Conservation (phyloP, 345 rosid species). For the Hirschfeldia incana region DNA sequence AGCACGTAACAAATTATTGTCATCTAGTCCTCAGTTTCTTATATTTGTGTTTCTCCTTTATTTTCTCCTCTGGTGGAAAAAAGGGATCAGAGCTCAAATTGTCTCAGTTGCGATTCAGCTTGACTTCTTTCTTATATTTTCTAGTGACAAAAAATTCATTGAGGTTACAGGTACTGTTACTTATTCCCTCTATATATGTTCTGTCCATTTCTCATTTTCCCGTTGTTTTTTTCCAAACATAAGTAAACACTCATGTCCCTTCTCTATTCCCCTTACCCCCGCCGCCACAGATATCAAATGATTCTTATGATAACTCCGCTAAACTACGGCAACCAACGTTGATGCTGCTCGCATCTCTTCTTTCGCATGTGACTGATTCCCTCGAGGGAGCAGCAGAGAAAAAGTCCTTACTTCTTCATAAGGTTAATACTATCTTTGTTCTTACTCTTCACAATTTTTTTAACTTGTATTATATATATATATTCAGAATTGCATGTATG, state of each 20-base stretch:
- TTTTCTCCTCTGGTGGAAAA: conserved; percentile 29
- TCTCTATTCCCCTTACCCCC: not conserved
- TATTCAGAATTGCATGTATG: not conserved
- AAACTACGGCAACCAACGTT: conserved; percentile 73
- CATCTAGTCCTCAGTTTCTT: conserved; percentile 13
- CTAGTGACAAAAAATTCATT: conserved; percentile 75
- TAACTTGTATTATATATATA: not conserved
- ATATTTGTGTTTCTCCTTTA: conserved; percentile 13
- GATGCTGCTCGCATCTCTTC: conserved; percentile 58
- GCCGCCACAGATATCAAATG: conserved; percentile 55
- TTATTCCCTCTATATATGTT: not conserved
- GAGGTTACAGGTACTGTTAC: conserved; percentile 65
- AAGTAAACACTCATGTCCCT: conserved; percentile 13
- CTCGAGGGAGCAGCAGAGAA: conserved; percentile 91
- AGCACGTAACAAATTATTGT: conserved; percentile 8
- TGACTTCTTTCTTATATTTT: conserved; percentile 79
- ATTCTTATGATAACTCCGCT: conserved; percentile 45
- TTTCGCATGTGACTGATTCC: conserved; percentile 58
- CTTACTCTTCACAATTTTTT: not conserved
- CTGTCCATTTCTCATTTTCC: not conserved
- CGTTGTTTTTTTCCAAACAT: not conserved
- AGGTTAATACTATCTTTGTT: conserved; percentile 47
- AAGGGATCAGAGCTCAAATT: conserved; percentile 61
- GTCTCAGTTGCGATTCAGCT: conserved; percentile 68
- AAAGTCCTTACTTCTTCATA: conserved; percentile 73